A percentile compares a stretch with the other conserved stretches of the same genome.
These are phyloP conservation scores for Malassezia arunalokei DNA, from an alignment of 1,284 basidiomycete genomes.

Conservation along the genomic window DNA sequence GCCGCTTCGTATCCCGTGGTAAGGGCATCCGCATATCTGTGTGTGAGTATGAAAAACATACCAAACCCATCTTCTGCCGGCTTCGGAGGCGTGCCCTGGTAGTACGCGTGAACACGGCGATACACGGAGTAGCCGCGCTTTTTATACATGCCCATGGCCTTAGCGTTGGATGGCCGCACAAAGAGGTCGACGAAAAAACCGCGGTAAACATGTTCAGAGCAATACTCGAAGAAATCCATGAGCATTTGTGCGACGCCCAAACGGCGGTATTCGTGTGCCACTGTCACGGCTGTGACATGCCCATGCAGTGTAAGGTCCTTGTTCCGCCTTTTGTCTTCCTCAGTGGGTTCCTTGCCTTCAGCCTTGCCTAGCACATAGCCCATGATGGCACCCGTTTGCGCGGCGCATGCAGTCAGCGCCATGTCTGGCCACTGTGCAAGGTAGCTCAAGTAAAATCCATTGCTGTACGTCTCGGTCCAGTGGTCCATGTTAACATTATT, in stretches of 20 bases:
- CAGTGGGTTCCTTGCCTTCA: conserved; percentile 26
- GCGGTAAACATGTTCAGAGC: conserved; percentile 54
- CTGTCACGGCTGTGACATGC: conserved; percentile 78
- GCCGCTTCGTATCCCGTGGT: conserved; percentile 24
- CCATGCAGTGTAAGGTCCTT: conserved; percentile 32
- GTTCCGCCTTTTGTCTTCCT: conserved; percentile 1
- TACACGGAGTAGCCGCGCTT: conserved; percentile 74
- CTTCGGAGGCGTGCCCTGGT: conserved; percentile 58
- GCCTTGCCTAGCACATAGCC: conserved; percentile 37
- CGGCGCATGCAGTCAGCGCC: conserved; percentile 65
- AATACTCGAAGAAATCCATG: conserved; percentile 67
- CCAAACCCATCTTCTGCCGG: conserved; percentile 79
- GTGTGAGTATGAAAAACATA: conserved; percentile 48
- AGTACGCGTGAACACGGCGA: conserved; percentile 70
- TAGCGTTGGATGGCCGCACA: conserved; percentile 58
- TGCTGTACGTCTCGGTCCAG: conserved; percentile 85
- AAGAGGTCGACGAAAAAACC: conserved; percentile 82
- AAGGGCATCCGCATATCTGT: conserved; percentile 62
- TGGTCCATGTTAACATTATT: conserved; percentile 85
- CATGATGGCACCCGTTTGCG: conserved; percentile 41
- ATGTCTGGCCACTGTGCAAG: conserved; percentile 79
- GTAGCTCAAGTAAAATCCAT: conserved; percentile 73
- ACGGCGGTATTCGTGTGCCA: conserved; percentile 78
- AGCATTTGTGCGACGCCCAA: conserved; percentile 67
- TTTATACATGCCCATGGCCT: conserved; percentile 67